A percentile compares a stretch with the other conserved stretches of the same genome.
phyloP scores from a whole-genome alignment of 176 grass and related monocot species.

The Carex kokanica region DNA sequence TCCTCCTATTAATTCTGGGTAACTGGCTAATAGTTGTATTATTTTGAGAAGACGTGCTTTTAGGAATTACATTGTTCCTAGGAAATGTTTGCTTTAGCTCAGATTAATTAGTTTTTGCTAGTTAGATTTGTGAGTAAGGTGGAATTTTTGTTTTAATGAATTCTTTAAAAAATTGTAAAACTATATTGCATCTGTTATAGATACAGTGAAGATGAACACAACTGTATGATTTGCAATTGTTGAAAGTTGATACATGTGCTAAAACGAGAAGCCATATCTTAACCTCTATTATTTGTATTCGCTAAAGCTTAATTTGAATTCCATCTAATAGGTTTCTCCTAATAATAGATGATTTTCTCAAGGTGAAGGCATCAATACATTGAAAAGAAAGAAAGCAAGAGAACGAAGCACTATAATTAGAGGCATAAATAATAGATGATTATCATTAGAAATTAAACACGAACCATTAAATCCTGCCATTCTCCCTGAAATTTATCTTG shows the following conservation, averaged over 20 bases:
- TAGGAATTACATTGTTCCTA: background rate
- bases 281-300: background rate
- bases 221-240: background rate
- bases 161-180: background rate
- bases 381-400: background rate
- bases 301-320: background rate
- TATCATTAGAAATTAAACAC: constrained; percentile 15
- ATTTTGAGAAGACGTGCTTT: background rate
- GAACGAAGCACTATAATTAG: constrained; percentile 1
- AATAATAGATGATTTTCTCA: constrained; percentile 13
- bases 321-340: background rate
- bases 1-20: background rate
- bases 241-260: background rate
- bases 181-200: background rate
- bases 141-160: too few species aligned
- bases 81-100: background rate
- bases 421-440: constrained; percentile 3
- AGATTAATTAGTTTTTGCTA: background rate
- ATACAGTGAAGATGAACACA: background rate
- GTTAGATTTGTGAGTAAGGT: background rate
- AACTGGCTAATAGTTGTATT: background rate
- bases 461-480: background rate
- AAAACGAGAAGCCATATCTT: background rate
- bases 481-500: background rate
- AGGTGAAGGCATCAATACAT: background rate